A percentile compares a stretch with the other conserved stretches of the same genome.
These are phyloP conservation scores for Claviceps humidiphila DNA, from an alignment of 2,329 filamentous ascomycete species.

Conservation along the genomic window DNA sequence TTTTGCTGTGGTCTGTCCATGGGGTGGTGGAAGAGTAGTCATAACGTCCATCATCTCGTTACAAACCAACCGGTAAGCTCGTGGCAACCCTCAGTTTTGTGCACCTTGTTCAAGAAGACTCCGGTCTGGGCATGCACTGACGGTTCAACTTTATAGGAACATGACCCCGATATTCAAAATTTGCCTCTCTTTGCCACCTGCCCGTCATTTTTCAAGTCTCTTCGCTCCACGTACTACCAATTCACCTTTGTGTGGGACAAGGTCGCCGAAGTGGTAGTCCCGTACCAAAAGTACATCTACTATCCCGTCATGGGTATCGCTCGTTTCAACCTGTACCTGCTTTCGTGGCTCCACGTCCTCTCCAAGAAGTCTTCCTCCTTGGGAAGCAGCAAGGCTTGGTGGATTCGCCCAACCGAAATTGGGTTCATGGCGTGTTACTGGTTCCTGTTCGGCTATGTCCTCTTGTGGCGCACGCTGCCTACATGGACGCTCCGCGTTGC, in stretches of 20 bases:
- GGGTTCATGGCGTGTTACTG: conserved; percentile 50
- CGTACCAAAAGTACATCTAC: conserved; percentile 53
- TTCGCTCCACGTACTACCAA: conserved; percentile 55
- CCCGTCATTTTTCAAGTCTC: conserved; percentile 48
- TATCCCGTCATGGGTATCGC: conserved; percentile 55
- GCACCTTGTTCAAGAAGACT: neutral
- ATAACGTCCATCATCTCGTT: conserved; percentile 55
- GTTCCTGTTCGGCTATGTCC: conserved; percentile 54
- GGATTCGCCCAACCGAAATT: conserved; percentile 55
- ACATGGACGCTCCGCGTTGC: conserved; percentile 41
- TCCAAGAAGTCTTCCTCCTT: conserved; percentile 40
- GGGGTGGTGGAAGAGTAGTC: conserved; percentile 57
- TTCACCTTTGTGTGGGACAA: conserved; percentile 50
- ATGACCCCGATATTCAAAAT: conserved; percentile 50
- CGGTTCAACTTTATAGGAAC: conserved; percentile 23
- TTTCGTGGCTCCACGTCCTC: conserved; percentile 53
- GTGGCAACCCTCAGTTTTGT: neutral
- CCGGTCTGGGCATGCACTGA: neutral
- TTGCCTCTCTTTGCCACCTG: conserved; percentile 56
- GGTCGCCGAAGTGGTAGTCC: conserved; percentile 43
- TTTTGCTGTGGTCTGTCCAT: conserved; percentile 54
- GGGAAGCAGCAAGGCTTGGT: conserved; percentile 45
- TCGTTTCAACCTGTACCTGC: conserved; percentile 59
- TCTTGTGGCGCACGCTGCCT: conserved; percentile 47
- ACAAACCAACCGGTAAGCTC: conserved; percentile 42